Percentiles rank a stretch among this genome's conserved stretches.
These are phyloP conservation scores for Microascus cirrosus DNA, from an alignment of 2,329 filamentous ascomycete genomes.

Conservation along the genomic window DNA sequence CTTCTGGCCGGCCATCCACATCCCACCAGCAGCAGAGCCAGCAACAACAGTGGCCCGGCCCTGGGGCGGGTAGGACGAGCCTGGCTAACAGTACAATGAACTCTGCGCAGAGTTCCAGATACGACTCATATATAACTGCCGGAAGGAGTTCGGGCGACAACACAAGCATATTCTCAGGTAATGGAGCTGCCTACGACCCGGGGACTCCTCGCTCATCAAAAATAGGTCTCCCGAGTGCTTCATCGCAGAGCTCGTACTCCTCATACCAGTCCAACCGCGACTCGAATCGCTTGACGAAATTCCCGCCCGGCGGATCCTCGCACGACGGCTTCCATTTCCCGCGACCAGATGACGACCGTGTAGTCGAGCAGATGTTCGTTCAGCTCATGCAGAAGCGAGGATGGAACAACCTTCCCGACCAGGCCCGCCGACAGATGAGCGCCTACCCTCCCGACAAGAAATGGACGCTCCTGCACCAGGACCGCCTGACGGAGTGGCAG, in stretches of 20 bases:
- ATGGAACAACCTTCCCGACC: constrained; percentile 93
- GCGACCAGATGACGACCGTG: constrained; percentile 66
- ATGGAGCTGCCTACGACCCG: constrained; percentile 28
- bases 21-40: constrained; percentile 22
- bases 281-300: constrained; percentile 45
- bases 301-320: constrained; percentile 21
- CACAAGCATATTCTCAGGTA: constrained; percentile 46
- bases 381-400: constrained; percentile 95
- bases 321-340: constrained; percentile 50
- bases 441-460: constrained; percentile 92
- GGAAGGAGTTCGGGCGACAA: constrained; percentile 45
- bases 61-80: constrained; percentile 8
- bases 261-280: constrained; percentile 38
- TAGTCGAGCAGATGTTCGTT: constrained; percentile 86
- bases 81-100: constrained; percentile 37
- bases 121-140: constrained; percentile 53
- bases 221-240: constrained; percentile 37
- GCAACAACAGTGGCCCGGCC: constrained; percentile 65
- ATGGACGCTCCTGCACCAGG: constrained; percentile 94
- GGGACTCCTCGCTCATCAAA: constrained; percentile 33
- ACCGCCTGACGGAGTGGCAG: constrained; percentile 86
- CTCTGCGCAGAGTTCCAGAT: constrained; percentile 27
- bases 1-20: constrained; percentile 53
- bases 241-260: constrained; percentile 43
- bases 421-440: constrained; percentile 90